A percentile compares a stretch with the other conserved stretches of the same genome.
Evolutionary conservation across 2,329 filamentous ascomycete genomes (phyloP).

Genomic region (Leptoxyphium fumago): DNA sequence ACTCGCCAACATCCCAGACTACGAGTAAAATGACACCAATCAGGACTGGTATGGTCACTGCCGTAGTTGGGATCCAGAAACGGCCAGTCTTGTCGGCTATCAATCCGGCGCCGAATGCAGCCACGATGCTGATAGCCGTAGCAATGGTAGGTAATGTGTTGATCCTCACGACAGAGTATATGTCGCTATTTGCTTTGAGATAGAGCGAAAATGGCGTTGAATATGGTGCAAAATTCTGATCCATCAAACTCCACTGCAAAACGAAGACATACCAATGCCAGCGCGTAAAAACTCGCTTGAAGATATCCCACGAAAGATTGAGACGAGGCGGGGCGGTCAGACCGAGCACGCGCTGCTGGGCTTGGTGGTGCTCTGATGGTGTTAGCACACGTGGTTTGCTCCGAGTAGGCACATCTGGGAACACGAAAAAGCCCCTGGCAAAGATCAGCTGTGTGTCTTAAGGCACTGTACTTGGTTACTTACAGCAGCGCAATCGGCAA

Average conservation of each 20-base stretch:
- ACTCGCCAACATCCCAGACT: slow-evolving; percentile 24
- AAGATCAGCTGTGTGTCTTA: no score
- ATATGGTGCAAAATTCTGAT: slow-evolving; percentile 23
- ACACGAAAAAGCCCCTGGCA: no score
- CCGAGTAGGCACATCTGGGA: no score
- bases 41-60: slow-evolving; percentile 21
- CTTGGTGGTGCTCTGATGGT: no score
- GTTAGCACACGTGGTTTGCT: no score
- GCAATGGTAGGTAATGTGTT: slow-evolving; percentile 29
- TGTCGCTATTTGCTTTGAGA: slow-evolving; percentile 27
- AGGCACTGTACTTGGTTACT: no score
- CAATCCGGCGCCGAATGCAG: slow-evolving; percentile 20
- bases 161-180: slow-evolving; percentile 26
- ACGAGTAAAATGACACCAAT: slow-evolving; percentile 22
- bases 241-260: slow-evolving; percentile 25
- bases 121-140: slow-evolving; percentile 25
- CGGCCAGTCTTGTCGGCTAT: slow-evolving; percentile 21
- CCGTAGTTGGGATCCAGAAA: slow-evolving; percentile 23
- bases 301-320: no score
- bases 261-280: no score
- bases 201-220: slow-evolving; percentile 27
- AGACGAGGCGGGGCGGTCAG: no score
- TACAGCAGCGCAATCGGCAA: no score
- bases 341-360: no score
- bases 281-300: no score